Evolutionary conservation across 2,329 filamentous ascomycete species (phyloP).

Genomic region (Akanthomyces lecanii): DNA sequence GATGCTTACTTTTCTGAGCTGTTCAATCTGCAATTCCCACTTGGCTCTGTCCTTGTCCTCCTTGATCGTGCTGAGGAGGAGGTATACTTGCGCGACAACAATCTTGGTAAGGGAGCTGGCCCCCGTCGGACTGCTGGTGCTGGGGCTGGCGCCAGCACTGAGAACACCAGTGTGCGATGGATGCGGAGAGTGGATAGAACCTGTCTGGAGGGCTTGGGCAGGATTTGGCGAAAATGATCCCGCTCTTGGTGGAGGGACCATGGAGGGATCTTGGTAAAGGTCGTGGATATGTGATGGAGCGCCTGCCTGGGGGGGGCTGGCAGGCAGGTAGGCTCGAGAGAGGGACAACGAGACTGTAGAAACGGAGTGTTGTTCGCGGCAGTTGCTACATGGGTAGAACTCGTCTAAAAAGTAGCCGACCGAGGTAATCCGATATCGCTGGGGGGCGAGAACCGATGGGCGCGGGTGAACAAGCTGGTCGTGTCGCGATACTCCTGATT

Average conservation of each 20-base stretch:
- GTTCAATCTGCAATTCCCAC: slow-evolving; percentile 88
- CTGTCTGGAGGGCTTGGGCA: slow-evolving; percentile 54
- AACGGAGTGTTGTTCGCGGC: slow-evolving; percentile 23
- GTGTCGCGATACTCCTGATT: slow-evolving; percentile 13
- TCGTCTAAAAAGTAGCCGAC: slow-evolving; percentile 15
- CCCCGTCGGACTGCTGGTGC: slow-evolving; percentile 59
- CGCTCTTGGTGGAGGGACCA: slow-evolving; percentile 58
- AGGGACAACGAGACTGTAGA: slow-evolving; percentile 27
- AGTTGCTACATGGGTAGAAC: slow-evolving; percentile 34
- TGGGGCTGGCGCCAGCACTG: slow-evolving; percentile 58
- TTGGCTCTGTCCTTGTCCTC: slow-evolving; percentile 86
- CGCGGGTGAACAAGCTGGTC: background rate
- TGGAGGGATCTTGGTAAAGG: slow-evolving; percentile 41
- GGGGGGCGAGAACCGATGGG: background rate
- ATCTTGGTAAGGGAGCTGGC: slow-evolving; percentile 78
- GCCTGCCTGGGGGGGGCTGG: slow-evolving; percentile 35
- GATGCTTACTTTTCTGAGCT: slow-evolving; percentile 76
- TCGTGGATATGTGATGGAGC: slow-evolving; percentile 29
- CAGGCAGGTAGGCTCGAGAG: slow-evolving; percentile 32
- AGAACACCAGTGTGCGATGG: slow-evolving; percentile 53
- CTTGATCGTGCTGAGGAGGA: slow-evolving; percentile 89
- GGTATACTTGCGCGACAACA: slow-evolving; percentile 90
- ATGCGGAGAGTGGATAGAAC: slow-evolving; percentile 52
- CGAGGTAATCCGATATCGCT: slow-evolving; percentile 20
- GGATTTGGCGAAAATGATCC: slow-evolving; percentile 62